Base-by-base conservation (phyloP, 2,329 filamentous ascomycete species). In the Exophiala spinifera region DNA sequence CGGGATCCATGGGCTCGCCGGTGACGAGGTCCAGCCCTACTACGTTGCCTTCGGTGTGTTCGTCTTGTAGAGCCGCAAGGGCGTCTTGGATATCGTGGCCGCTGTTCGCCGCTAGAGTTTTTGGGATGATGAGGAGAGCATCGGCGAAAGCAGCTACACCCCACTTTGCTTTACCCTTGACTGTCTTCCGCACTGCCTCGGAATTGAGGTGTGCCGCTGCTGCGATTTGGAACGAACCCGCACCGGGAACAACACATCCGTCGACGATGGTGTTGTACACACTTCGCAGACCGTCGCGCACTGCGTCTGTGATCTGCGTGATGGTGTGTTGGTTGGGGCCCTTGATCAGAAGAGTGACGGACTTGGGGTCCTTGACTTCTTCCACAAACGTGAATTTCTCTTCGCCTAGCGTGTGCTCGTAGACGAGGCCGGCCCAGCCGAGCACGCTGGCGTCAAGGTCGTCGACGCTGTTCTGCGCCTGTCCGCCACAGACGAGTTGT, bases 201-300 rank as follows among this genome's bases (percentile, higher is more conserved):
- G 90, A 91, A 70, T 87, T 88, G 59, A 99, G 79, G 72, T 96
- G 91, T 44, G 85, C 81, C 20, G 91, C 90, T 65, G 89, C 95
- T 28, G 94, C 91, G 43, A 99, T 86, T 74, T 99, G 94, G 84
- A 96, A 99, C 46, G 94, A 89, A 65, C 94, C 94, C 54, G 85
- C 94, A 55, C 94, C 94, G 1, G 94, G 94, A 21, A 99, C 90
- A 17, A 99, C 94, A 64, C 88, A 92, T 74, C 87, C 85, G 72
- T 99, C 94, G n/a, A 97, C 92, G 71, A 99, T 97, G 80, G 95
- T 96, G 79, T 99, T 99, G 83, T 96, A 97, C 46, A 97, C 94
- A 70, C 90, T 95, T 68, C 94, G 85, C 63, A 99, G 81, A 59
- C 94, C 94, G 70, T 99, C 94, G 50, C 94, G 85, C 42, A 97